Percentiles rank a stretch among this genome's conserved stretches.
Conservation (phyloP, 2,329 filamentous ascomycete species). For the Fusarium gaditjirri region DNA sequence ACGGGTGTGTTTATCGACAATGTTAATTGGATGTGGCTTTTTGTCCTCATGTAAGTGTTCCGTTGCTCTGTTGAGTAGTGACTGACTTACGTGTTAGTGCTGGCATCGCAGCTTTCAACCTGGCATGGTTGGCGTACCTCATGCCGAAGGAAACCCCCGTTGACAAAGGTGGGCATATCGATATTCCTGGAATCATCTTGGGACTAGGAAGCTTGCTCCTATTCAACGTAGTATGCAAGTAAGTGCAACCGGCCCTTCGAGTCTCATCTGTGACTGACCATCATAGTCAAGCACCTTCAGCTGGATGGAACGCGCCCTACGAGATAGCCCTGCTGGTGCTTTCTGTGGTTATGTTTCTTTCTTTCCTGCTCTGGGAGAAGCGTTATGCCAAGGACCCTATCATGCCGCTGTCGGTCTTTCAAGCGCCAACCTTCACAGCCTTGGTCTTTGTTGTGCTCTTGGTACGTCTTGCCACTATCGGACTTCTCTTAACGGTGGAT, state of each 20-base stretch:
- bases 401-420: slow-evolving; percentile 58
- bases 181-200: slow-evolving; percentile 35
- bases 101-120: slow-evolving; percentile 2
- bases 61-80: accelerated
- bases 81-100: not conserved
- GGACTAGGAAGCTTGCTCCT: slow-evolving; percentile 55
- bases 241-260: not conserved
- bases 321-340: slow-evolving; percentile 53
- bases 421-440: slow-evolving; percentile 55
- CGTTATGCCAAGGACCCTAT: slow-evolving; percentile 54
- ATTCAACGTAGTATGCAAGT: slow-evolving; percentile 65
- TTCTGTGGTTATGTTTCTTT: slow-evolving; percentile 44
- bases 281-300: slow-evolving; percentile 53
- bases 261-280: accelerated
- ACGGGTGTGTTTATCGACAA: not conserved
- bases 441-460: slow-evolving; percentile 57
- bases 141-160: slow-evolving; percentile 36
- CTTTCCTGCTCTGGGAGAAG: slow-evolving; percentile 56
- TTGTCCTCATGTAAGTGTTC: slow-evolving; percentile 2
- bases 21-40: slow-evolving; percentile 4
- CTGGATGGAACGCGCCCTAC: slow-evolving; percentile 57
- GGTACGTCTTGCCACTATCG: accelerated
- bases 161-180: slow-evolving; percentile 42
- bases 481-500: accelerated
- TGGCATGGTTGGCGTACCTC: slow-evolving; percentile 5